Base-by-base conservation (phyloP, 164 flowering plant species). In the Vitis cinerea region DNA sequence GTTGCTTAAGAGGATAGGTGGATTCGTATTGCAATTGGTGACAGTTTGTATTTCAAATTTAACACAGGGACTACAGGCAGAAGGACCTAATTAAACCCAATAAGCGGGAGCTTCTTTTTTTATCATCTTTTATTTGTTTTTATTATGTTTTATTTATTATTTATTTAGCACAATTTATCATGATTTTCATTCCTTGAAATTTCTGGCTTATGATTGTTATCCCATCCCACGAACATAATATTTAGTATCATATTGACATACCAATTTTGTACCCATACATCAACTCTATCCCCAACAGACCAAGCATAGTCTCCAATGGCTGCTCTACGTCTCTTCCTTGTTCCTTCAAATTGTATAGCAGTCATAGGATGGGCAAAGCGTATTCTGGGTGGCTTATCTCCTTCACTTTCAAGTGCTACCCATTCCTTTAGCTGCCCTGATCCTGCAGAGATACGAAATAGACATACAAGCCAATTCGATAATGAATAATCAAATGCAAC, bases 251-350 rank as follows among this genome's bases (percentile, higher is more conserved):
- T 9, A 62, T 12, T 55, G 44, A 50, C 84, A 68, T 82, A 96
- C 99, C 98, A 77, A 71, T 89, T 79, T 65, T 75, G 83, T 19
- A 90, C 76, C 90, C 86, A 90, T 17, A 90, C 96, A 82, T 96
- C 99, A 69, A 93, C 98, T 78, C 70, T 88, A 72, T 96, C 99
- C 63, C 97, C 99, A 76, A 90, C 87, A 74, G 88, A 82, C 97
- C 98, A 96, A 64, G 69, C 50, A 82, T 82, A 75, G 69, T 81
- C 86, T 27, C 82, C 87, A 70, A 80, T 79, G 52, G 88, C 91
- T 10, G 86, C 87, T 84, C 97, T 85, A 3, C 89, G 84, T 65
- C 98, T 82, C 83, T 93, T 96, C 78, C 91, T 88, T 55, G 96
- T 83, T 60, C 93, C 89, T 74, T 89, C 95, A 79, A 72, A 71